These are phyloP conservation scores for Schwanniomyces sp. DNA, from an alignment of 805 yeast species.

Conservation along the genomic window DNA sequence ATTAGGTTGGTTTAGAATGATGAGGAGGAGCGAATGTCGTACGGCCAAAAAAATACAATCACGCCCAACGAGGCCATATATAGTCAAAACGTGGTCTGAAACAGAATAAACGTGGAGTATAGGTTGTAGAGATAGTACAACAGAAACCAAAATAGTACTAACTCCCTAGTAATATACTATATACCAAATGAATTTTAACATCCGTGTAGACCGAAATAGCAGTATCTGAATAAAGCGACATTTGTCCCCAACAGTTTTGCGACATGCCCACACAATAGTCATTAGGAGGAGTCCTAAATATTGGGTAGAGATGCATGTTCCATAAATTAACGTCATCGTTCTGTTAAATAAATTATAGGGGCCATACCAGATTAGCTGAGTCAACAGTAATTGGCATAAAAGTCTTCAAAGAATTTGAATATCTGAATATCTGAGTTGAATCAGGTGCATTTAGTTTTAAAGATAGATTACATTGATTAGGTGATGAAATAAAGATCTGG, in stretches of 20 bases:
- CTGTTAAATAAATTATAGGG: not conserved
- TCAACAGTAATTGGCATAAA: not conserved
- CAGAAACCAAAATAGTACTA: too few relatives aligned
- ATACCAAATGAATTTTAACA: too few relatives aligned
- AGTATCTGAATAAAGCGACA: not conserved
- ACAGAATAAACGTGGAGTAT: not conserved
- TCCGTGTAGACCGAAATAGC: too few relatives aligned
- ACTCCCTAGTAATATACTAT: too few relatives aligned
- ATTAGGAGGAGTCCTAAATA: not conserved
- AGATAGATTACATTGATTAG: not conserved
- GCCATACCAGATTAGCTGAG: not conserved
- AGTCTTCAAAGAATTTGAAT: not conserved
- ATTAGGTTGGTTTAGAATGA: not conserved
- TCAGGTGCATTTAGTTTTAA: not conserved
- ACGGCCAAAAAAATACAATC: not conserved
- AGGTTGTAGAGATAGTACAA: too few relatives aligned
- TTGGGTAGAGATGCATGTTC: not conserved
- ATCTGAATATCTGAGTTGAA: not conserved
- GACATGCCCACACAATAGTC: not conserved
- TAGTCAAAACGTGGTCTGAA: not conserved
- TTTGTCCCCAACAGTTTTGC: constrained; percentile 1
- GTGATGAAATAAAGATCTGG: not conserved
- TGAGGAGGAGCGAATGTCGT: not conserved
- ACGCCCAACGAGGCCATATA: not conserved
- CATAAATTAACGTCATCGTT: not conserved